Percentiles rank a stretch among this genome's conserved stretches.
phyloP scores from a whole-genome alignment of 805 yeast genomes.

The Candida ortonii region DNA sequence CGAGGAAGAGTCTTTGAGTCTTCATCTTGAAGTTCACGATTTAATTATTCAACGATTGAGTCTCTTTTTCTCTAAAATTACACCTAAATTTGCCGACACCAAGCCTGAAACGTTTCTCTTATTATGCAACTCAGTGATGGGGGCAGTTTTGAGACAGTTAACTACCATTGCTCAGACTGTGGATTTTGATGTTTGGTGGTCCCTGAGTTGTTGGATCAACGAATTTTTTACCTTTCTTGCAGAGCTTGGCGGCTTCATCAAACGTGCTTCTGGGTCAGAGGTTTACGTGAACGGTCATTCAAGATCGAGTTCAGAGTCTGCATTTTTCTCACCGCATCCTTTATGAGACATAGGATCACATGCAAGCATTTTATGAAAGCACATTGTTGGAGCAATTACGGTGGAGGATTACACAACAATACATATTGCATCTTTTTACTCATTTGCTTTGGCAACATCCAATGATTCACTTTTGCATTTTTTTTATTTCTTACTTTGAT shows the following conservation, averaged over 20 bases:
- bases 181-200: slow-evolving; percentile 75
- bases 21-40: slow-evolving; percentile 11
- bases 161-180: slow-evolving; percentile 51
- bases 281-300: slow-evolving; percentile 12
- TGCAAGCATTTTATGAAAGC: no score
- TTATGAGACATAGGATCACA: slow-evolving; percentile 4
- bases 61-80: slow-evolving; percentile 20
- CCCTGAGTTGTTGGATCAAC: slow-evolving; percentile 70
- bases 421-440: no score
- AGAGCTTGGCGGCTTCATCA: slow-evolving; percentile 56
- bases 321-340: slow-evolving; percentile 8
- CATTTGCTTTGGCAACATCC: no score
- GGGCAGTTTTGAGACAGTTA: slow-evolving; percentile 60
- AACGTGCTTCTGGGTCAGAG: slow-evolving; percentile 25
- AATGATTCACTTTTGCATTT: no score
- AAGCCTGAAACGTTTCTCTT: slow-evolving; percentile 56
- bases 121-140: slow-evolving; percentile 50
- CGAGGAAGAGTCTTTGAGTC: slow-evolving; percentile 5
- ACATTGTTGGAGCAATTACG: no score
- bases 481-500: no score
- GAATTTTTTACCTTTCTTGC: slow-evolving; percentile 68
- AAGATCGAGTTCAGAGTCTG: slow-evolving; percentile 16
- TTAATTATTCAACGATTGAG: slow-evolving; percentile 16
- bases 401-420: no score
- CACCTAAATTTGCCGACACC: slow-evolving; percentile 41